Evolutionary conservation across 2,329 filamentous ascomycete species (phyloP), one percentile per base, ranked within the genome.

Genomic region (Fusarium pininemorale): DNA sequence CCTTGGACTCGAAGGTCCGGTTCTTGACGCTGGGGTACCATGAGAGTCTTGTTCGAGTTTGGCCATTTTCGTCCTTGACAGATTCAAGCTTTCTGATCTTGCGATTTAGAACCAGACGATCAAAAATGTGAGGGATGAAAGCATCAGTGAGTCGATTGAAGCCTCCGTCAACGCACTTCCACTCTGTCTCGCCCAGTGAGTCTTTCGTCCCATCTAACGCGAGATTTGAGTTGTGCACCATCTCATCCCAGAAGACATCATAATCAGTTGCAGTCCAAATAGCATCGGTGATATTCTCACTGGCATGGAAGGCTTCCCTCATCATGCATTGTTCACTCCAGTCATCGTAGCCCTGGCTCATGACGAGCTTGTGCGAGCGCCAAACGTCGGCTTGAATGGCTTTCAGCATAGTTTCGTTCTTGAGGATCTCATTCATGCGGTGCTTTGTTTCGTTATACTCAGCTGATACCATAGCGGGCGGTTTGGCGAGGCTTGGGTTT

Each of bases 1-100:
- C 86, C 56, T 88, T 69, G 78, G 85, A 82, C 69, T 75, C 75
- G 10, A 57, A 56, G 0, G 26, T 74, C 63, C 41, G 82, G 81
- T 53, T 78, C 85, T 73, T 88, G 86, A 87, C 89, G 92, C 24
- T 32, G 9, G 53, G 81, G 6, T 82, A 83, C 20, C 82, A 81
- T 5, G 80, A 72, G 1, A 89, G 73, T 6, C 41, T 63, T 16
- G 61, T 66, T 3, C 22, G 48, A 22, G 32, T n/a, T 13, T 26
- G 38, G 3, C 38, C 44, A 10, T 53, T n/a, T 15, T 57, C 9
- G 7, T 5, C 1, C 5, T 50, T 16, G 5, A 60, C 3, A 0
- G 35, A 2, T 1, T 68, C 62, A 0, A 60, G 45, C 41, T 48
- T 60, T 41, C 47, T 58, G 28, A 68, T 42, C 20, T 66, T 59